A percentile compares a stretch with the other conserved stretches of the same genome.
phyloP scores from a whole-genome alignment of 1,139 yeast species.

The Yamadazyma sp. region DNA sequence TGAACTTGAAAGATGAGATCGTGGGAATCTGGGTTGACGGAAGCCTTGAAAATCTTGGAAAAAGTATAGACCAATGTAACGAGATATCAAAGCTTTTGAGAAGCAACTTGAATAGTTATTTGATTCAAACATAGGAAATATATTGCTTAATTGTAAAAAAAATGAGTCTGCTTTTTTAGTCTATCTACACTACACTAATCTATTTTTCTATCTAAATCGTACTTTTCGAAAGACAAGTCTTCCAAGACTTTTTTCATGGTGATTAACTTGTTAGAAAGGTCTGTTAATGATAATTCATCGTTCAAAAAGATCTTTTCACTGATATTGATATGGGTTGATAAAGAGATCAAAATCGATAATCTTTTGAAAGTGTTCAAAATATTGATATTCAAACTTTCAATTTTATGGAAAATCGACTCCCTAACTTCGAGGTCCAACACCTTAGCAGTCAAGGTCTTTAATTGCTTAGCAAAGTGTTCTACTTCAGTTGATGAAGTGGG shows the following conservation, averaged over 20 bases:
- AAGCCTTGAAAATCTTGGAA: constrained; percentile 23
- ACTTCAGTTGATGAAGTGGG: constrained; percentile 25
- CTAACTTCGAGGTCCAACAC: constrained; percentile 29
- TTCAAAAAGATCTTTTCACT: constrained; percentile 40
- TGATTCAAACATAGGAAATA: constrained; percentile 5
- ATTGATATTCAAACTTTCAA: constrained; percentile 25
- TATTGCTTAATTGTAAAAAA: too few species aligned
- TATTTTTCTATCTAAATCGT: constrained; percentile 5
- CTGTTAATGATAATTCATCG: constrained; percentile 33
- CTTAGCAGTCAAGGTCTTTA: constrained; percentile 36
- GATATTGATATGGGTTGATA: constrained; percentile 39
- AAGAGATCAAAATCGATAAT: constrained; percentile 35
- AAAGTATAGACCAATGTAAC: constrained; percentile 41
- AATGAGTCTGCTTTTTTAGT: neutral
- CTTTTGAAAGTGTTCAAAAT: constrained; percentile 33
- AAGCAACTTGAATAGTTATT: constrained; percentile 38
- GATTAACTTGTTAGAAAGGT: constrained; percentile 43
- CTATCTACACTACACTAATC: constrained; percentile 2
- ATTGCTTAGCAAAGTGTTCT: constrained; percentile 30
- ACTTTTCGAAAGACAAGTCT: constrained; percentile 35
- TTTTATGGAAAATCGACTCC: constrained; percentile 26
- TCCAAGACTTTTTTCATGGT: constrained; percentile 43
- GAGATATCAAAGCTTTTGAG: constrained; percentile 45
- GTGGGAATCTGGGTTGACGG: constrained; percentile 60
- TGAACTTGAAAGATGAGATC: constrained; percentile 54